Base-by-base conservation (phyloP, 1,284 basidiomycete species). In the Ustilago trichophora region DNA sequence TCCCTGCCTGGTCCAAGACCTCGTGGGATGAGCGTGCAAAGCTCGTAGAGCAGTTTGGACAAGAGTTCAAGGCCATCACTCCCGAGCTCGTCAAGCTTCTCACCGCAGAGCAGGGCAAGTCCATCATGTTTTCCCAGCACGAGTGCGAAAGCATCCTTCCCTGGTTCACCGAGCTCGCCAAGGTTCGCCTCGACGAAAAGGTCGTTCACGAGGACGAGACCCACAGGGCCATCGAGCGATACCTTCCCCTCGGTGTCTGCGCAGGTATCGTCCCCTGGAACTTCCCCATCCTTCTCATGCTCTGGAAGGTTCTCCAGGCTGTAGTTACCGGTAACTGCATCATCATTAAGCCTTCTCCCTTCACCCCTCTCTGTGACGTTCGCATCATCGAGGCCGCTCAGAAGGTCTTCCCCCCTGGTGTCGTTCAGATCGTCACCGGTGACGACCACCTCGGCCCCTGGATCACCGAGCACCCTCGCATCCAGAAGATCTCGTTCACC, bases 261-360 rank as follows among this genome's bases (percentile, higher is more conserved):
- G 70, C 50, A n/a, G 62, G 51, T 25, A 66, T 72, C n/a, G 48
- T 59, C 15, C 70, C 70, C 10, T 70, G 70, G 69, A 69, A 69
- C 53, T 72, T 70, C 44, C 70, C 70, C 21, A 18, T 65, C 21
- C 45, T 72, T 2, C 62, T 72, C 18, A 58, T 63, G 50, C 40
- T 65, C 15, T 70, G 52, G 60, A 72, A 72, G 54, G 53, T 70
- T 18, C 31, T 49, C 0, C 66, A 64, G 31, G 66, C 52, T 10
- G 7, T 72, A 22, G 24, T 66, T 18, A 72, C 70, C 22, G 70
- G 70, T 10, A 72, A 72, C 52, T 42, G 40, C 22, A 57, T 70
- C 49, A 66, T 72, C 62, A 53, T 72, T 60, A 72, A 72, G 51
- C 66, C 70, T 11, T 60, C 60, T 21, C 66, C 66, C 22, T 70